These are phyloP conservation scores for Pezicula neosporulosa DNA, from an alignment of 2,329 filamentous ascomycete genomes.

Conservation along the genomic window DNA sequence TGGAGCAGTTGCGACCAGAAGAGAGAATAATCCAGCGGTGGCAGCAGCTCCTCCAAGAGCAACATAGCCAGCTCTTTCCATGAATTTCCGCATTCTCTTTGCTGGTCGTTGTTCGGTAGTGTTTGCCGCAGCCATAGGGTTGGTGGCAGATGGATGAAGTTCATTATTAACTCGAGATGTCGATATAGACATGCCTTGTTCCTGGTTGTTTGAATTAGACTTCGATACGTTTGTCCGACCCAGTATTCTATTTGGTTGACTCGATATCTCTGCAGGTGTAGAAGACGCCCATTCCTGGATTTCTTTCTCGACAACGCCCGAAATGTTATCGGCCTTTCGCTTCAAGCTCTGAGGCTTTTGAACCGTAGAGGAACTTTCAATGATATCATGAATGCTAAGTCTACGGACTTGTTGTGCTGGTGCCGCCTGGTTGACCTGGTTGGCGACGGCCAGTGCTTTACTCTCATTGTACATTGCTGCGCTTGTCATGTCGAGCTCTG, in stretches of 20 bases:
- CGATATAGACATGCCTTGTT: background rate
- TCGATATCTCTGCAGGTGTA: background rate
- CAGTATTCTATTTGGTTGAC: background rate
- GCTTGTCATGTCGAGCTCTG: conserved; percentile 26
- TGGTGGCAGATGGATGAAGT: no score
- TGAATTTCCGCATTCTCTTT: conserved; percentile 25
- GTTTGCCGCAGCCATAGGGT: background rate
- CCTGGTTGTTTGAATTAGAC: background rate
- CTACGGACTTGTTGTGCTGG: conserved; percentile 11
- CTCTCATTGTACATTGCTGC: conserved; percentile 21
- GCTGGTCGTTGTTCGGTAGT: conserved; percentile 15
- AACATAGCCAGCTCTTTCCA: conserved; percentile 25
- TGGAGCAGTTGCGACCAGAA: conserved; percentile 34
- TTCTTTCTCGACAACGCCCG: conserved; percentile 20
- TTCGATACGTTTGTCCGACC: background rate
- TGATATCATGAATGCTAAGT: conserved; percentile 26
- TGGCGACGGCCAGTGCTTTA: conserved; percentile 8
- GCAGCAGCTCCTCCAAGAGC: conserved; percentile 32
- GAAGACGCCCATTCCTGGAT: conserved; percentile 18
- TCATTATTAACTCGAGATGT: background rate
- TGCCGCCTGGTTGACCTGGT: background rate
- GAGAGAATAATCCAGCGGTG: conserved; percentile 31
- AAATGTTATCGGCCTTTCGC: conserved; percentile 27
- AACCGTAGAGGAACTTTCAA: conserved; percentile 14
- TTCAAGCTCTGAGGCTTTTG: conserved; percentile 13